Conservation (phyloP, 352 stramenopile species). For the Phytophthora uliginosa region DNA sequence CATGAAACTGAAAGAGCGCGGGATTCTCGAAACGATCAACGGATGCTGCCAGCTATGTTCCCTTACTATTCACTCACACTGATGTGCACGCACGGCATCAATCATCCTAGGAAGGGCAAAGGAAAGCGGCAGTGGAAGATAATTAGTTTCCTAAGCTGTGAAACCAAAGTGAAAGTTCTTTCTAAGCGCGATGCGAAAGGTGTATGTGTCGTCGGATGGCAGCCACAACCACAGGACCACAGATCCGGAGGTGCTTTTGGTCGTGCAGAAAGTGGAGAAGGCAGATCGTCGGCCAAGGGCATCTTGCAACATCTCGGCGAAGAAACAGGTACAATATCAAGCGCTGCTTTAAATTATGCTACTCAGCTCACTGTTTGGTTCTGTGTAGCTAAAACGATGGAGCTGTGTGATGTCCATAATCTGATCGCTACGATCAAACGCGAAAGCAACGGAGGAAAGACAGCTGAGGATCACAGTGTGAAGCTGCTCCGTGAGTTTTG, state of each 20-base stretch:
- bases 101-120: constrained; percentile 14
- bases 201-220: not conserved
- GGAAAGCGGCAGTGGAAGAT: constrained; percentile 3
- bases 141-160: constrained; percentile 4
- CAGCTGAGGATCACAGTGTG: constrained; percentile 1
- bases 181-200: not conserved
- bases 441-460: not conserved
- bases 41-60: not conserved
- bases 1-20: constrained; percentile 1
- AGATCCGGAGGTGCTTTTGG: constrained; percentile 1
- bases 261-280: not conserved
- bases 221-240: constrained; percentile 8
- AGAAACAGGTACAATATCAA: constrained; percentile 8
- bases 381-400: constrained; percentile 7
- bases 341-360: not conserved
- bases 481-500: constrained; percentile 21
- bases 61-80: constrained; percentile 17
- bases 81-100: constrained; percentile 14
- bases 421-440: not conserved
- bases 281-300: constrained; percentile 11
- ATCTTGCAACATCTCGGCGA: constrained; percentile 16
- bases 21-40: not conserved
- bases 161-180: constrained; percentile 4
- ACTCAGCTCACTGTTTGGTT: not conserved
- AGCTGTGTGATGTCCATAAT: constrained; percentile 18